Evolutionary conservation across 768 basidiomycete species (phyloP).

Genomic region (Suillus placidus): DNA sequence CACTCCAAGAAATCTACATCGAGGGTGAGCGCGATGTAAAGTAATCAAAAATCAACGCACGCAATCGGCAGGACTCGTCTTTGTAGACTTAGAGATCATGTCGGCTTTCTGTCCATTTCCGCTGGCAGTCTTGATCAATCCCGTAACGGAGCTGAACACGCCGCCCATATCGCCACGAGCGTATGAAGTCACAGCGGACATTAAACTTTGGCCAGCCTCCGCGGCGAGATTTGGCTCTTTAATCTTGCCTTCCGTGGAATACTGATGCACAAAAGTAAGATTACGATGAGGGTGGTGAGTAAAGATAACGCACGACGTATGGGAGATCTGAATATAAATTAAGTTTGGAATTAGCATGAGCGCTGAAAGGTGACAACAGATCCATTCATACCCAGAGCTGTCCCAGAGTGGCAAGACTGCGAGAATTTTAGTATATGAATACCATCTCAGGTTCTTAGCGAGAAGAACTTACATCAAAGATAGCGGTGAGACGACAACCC

Average conservation of each 20-base stretch:
- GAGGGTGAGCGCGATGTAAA: neutral
- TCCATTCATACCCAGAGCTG: constrained; percentile 64
- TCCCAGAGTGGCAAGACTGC: constrained; percentile 89
- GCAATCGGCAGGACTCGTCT: constrained; percentile 83
- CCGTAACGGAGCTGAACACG: constrained; percentile 70
- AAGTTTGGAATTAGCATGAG: neutral
- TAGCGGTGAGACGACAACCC: constrained; percentile 87
- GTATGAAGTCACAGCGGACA: constrained; percentile 79
- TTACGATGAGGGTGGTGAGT: neutral
- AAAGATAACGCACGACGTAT: constrained; percentile 52
- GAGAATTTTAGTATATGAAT: constrained; percentile 6
- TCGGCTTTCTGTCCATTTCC: constrained; percentile 67
- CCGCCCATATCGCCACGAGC: constrained; percentile 80
- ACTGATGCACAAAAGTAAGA: constrained; percentile 44
- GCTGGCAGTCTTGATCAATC: constrained; percentile 74
- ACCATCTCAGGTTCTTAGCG: neutral
- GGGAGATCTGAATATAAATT: constrained; percentile 55
- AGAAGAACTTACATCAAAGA: constrained; percentile 65
- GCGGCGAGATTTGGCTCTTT: constrained; percentile 91
- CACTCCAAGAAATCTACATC: constrained; percentile 78
- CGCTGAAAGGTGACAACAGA: neutral
- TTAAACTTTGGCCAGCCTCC: constrained; percentile 84
- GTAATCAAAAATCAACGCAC: constrained; percentile 47
- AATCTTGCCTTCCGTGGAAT: constrained; percentile 93
- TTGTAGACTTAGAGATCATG: constrained; percentile 59